These are phyloP conservation scores for Penicillium odoratum DNA, from an alignment of 495 filamentous ascomycete species.

Conservation along the genomic window DNA sequence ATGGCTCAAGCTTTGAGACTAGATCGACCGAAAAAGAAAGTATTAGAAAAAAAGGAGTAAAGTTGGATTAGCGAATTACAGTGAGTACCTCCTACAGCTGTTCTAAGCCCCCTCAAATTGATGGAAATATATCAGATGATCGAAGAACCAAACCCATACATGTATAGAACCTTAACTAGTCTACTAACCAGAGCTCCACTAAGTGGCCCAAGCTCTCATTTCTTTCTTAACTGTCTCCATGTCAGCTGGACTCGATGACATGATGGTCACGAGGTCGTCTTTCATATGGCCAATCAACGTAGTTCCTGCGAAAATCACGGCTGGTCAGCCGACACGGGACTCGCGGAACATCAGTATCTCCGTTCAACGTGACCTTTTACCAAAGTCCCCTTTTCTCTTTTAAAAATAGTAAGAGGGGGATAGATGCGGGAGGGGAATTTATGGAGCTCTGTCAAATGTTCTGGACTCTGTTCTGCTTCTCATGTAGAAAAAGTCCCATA, in stretches of 20 bases:
- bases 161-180: background rate
- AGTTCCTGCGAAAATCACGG: conserved; percentile 25
- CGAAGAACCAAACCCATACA: background rate
- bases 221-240: background rate
- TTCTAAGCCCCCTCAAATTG: background rate
- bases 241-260: conserved; percentile 33
- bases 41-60: background rate
- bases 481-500: too few relatives aligned
- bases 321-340: conserved; percentile 25
- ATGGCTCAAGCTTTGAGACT: conserved; percentile 15
- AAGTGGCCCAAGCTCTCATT: conserved; percentile 4
- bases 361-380: conserved; percentile 11
- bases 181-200: background rate
- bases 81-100: background rate
- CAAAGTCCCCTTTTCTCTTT: background rate
- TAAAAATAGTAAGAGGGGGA: background rate
- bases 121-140: background rate
- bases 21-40: background rate
- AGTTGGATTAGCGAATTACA: background rate
- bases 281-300: conserved; percentile 11
- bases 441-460: background rate
- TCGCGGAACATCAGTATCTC: conserved; percentile 19
- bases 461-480: background rate
- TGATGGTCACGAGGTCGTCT: conserved; percentile 23
- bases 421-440: background rate